These are phyloP conservation scores for Oxyria digyna DNA, from an alignment of 148 eudicot species.

Conservation along the genomic window DNA sequence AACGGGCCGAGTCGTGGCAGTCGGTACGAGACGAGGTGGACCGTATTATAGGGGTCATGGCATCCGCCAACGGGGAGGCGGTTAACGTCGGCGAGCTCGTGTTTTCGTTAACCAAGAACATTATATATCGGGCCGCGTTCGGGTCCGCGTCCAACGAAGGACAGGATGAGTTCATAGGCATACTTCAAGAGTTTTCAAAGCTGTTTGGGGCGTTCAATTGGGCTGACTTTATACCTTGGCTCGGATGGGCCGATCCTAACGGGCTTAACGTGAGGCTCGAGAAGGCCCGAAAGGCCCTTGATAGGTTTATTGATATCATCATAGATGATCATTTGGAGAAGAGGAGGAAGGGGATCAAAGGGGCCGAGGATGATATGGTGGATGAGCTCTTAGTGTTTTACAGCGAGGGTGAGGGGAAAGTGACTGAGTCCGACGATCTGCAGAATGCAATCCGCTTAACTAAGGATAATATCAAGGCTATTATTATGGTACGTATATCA, in stretches of 20 bases:
- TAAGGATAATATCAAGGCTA: constrained; percentile 76
- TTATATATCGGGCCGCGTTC: constrained; percentile 61
- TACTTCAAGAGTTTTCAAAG: constrained; percentile 56
- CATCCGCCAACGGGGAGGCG: constrained; percentile 20
- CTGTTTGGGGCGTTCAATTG: constrained; percentile 63
- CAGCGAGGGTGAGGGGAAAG: constrained; percentile 36
- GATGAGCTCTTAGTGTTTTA: constrained; percentile 76
- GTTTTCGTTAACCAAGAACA: constrained; percentile 37
- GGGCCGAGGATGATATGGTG: constrained; percentile 64
- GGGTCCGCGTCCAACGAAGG: constrained; percentile 49
- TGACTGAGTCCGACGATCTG: constrained; percentile 49
- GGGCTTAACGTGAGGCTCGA: constrained; percentile 41
- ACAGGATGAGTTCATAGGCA: constrained; percentile 51
- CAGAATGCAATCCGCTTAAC: constrained; percentile 63
- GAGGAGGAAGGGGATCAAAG: constrained; percentile 10
- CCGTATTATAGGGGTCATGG: constrained; percentile 17
- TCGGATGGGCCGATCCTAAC: constrained; percentile 58
- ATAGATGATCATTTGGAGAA: constrained; percentile 67
- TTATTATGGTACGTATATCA: constrained; percentile 49
- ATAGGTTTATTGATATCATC: constrained; percentile 62
- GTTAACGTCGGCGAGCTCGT: constrained; percentile 49
- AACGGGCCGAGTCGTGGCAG: constrained; percentile 68
- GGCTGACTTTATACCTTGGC: constrained; percentile 67
- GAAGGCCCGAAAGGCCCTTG: constrained; percentile 54
- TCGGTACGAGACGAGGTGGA: constrained; percentile 53